Conservation (phyloP, 768 basidiomycete species). For the Naematelia aurantialba region DNA sequence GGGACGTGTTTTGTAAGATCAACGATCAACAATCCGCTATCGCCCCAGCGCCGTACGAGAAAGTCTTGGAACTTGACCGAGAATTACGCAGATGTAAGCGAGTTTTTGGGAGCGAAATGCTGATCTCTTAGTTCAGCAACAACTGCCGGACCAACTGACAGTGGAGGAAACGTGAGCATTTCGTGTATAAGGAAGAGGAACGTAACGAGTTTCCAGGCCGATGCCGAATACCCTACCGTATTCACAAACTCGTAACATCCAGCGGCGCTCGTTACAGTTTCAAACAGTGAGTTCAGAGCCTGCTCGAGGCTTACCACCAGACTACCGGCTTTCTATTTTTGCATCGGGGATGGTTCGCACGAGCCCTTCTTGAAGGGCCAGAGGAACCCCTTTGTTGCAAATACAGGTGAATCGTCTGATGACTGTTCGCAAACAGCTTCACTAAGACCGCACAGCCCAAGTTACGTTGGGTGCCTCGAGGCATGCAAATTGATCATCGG, state of each 20-base stretch:
- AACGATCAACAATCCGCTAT: conserved; percentile 16
- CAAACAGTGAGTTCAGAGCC: conserved; percentile 10
- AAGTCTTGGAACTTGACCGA: conserved; percentile 8
- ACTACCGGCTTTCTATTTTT: conserved; percentile 8
- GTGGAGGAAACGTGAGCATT: conserved; percentile 4
- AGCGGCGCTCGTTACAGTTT: conserved; percentile 8
- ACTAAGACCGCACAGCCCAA: conserved; percentile 9
- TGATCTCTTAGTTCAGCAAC: conserved; percentile 6
- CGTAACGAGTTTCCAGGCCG: not conserved
- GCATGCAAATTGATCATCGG: conserved; percentile 16
- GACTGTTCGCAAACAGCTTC: not conserved
- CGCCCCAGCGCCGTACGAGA: conserved; percentile 12
- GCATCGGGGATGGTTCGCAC: conserved; percentile 15
- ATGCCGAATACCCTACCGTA: not conserved
- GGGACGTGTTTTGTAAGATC: conserved; percentile 4
- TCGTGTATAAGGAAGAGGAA: not conserved
- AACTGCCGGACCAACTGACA: conserved; percentile 7
- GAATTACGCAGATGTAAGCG: conserved; percentile 14
- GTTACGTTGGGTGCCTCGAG: conserved; percentile 20
- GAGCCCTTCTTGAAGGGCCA: conserved; percentile 11
- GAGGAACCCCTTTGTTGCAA: conserved; percentile 17
- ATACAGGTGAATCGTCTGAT: conserved; percentile 12
- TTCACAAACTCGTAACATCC: conserved; percentile 8
- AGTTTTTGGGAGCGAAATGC: not conserved
- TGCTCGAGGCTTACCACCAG: conserved; percentile 1